Evolutionary conservation across 306 rosid genomes (phyloP), one percentile per base, ranked within the genome.

Genomic region (Cucurbita ficifolia): DNA sequence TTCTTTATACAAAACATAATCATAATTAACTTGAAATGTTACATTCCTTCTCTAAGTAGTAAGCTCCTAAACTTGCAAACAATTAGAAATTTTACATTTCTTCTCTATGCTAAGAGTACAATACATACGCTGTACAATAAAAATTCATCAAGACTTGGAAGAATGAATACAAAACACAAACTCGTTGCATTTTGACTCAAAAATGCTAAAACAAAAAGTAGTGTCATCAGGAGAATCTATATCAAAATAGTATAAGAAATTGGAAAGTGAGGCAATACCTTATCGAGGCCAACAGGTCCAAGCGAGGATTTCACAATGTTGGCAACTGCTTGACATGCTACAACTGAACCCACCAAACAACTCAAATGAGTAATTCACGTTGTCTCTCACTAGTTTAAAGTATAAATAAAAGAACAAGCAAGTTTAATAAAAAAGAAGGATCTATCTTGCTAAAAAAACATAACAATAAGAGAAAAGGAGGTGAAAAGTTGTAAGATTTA

Each of bases 261-360:
- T 7, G 6, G 42, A 77, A 24, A 22, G 51, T 21, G 24, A 33
- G 4, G 19, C 51, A 59, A 18, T 61, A 91, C 99, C 97, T 95
- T 95, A 83, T 95, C 99, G 24, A 95, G 99, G 59, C 99, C 99
- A 70, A 95, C 99, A 10, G 99, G 97, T 60, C 99, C 99, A 40
- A 95, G 83, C 1, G 97, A 95, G 62, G 96, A 80, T 82, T 95
- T 95, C 45, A 95, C 99, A 22, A 95, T 88, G 83, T 95, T 95
- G 10, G 97, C 96, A 40, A 95, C 82, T 24, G 99, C 97, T 84
- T 88, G 96, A 70, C 97, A 91, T 4, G 96, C 97, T 77, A 95
- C 75, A 69, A 91, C 99, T 88, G 75, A 56, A 75, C 8, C 18
- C 55, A 69, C n/a, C 3, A 46, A 42, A 77, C 51, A 72, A 76